These are phyloP conservation scores for Apiotrichum mycotoxinovorans DNA, from an alignment of 1,284 basidiomycete species.

Conservation along the genomic window DNA sequence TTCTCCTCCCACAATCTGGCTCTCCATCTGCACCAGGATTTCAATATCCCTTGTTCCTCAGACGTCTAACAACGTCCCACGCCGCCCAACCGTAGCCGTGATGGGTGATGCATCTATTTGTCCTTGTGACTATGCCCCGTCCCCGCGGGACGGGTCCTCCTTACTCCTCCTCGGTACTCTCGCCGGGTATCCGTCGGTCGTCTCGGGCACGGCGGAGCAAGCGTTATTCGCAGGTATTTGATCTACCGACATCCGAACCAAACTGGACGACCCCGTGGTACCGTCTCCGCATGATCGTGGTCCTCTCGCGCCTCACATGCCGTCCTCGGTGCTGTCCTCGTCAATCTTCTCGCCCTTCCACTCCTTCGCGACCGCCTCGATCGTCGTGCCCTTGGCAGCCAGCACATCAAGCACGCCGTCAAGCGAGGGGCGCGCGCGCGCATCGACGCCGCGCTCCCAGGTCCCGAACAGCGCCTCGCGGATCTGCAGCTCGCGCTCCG, in stretches of 20 bases:
- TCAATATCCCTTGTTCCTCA: background rate
- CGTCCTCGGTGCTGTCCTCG: constrained; percentile 17
- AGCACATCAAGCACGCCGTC: constrained; percentile 41
- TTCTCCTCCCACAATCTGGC: too few species aligned
- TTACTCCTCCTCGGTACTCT: background rate
- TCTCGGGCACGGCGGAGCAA: too few species aligned
- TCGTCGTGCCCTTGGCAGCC: constrained; percentile 26
- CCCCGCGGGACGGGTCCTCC: background rate
- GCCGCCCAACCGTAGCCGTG: background rate
- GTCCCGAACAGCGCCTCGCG: constrained; percentile 44
- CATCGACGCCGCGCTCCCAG: constrained; percentile 33
- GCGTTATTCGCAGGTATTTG: too few species aligned
- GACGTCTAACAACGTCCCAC: too few species aligned
- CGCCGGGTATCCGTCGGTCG: background rate
- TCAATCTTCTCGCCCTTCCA: constrained; percentile 28
- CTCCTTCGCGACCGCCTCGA: constrained; percentile 26
- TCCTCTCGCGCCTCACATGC: constrained; percentile 5
- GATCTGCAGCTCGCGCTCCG: constrained; percentile 36
- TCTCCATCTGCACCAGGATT: too few species aligned
- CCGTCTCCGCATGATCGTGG: too few species aligned
- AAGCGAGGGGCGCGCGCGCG: constrained; percentile 26
- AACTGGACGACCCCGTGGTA: too few species aligned
- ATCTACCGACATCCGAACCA: too few species aligned
- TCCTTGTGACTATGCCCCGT: background rate
- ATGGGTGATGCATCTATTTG: constrained; percentile 6